Percentiles rank a stretch among this genome's conserved stretches.
These are phyloP conservation scores for Carex sylvatica DNA, from an alignment of 202 grass and related monocot genomes.

Conservation along the genomic window DNA sequence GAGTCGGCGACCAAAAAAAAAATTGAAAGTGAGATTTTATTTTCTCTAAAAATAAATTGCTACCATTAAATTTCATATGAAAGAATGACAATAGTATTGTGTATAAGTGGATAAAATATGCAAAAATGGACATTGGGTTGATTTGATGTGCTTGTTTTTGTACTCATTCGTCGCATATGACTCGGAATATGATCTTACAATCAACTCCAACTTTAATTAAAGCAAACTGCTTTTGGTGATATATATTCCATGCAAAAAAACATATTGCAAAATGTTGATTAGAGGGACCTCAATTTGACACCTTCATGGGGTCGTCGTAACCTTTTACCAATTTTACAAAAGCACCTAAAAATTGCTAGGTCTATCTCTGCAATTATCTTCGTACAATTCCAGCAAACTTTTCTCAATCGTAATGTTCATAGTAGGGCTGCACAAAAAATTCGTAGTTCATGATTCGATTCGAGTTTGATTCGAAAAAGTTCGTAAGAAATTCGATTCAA, in stretches of 20 bases:
- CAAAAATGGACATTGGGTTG: not conserved
- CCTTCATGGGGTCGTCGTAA: not conserved
- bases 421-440: too few species aligned
- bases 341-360: not conserved
- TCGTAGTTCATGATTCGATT: too few species aligned
- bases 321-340: not conserved
- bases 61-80: not conserved
- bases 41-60: too few species aligned
- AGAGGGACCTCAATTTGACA: constrained; percentile 5
- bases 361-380: not conserved
- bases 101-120: not conserved
- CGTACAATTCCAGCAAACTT: not conserved
- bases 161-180: not conserved
- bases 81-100: not conserved
- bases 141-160: not conserved
- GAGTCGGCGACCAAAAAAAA: too few species aligned
- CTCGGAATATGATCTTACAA: constrained; percentile 2
- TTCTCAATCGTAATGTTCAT: too few species aligned
- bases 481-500: too few species aligned
- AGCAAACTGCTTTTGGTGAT: not conserved
- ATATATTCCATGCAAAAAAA: constrained; percentile 1
- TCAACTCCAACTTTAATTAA: constrained; percentile 3
- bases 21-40: too few species aligned
- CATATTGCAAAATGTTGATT: not conserved
- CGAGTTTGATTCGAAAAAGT: too few species aligned